These are phyloP conservation scores for Articulospora tetracladia DNA, from an alignment of 495 filamentous ascomycete species.

Conservation along the genomic window DNA sequence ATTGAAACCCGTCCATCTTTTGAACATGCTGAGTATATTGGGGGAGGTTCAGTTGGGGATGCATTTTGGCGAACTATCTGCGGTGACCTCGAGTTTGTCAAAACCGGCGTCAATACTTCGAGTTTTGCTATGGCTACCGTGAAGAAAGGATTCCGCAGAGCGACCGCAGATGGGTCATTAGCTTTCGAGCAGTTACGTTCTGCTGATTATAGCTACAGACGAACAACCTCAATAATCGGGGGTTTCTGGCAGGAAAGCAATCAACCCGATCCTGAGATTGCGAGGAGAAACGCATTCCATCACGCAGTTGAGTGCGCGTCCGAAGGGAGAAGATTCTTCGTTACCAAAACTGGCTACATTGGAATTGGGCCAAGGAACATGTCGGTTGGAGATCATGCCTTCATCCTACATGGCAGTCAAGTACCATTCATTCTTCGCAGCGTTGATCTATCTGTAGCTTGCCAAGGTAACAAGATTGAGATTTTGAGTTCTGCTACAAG, in stretches of 20 bases:
- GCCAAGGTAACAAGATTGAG: background rate
- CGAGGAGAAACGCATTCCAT: conserved; percentile 21
- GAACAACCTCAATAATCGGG: conserved; percentile 17
- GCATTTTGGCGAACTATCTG: conserved; percentile 25
- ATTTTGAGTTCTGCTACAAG: conserved; percentile 7
- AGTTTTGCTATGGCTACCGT: too few relatives aligned
- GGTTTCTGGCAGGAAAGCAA: conserved; percentile 14
- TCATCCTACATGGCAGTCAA: conserved; percentile 16
- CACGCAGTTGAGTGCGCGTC: conserved; percentile 23
- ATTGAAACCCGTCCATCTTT: too few relatives aligned
- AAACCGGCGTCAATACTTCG: background rate
- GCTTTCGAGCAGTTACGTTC: conserved; percentile 15
- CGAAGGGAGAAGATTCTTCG: conserved; percentile 20
- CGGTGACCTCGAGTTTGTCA: conserved; percentile 13
- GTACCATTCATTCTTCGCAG: conserved; percentile 23
- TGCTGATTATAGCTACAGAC: conserved; percentile 11
- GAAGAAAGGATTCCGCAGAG: conserved; percentile 12
- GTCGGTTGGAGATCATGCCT: conserved; percentile 16
- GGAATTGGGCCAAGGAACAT: conserved; percentile 23
- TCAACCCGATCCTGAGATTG: background rate
- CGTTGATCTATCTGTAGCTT: background rate
- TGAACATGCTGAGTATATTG: too few relatives aligned
- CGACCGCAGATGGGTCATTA: background rate
- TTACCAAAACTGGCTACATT: conserved; percentile 24
- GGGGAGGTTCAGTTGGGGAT: conserved; percentile 6